A percentile compares a stretch with the other conserved stretches of the same genome.
phyloP scores from a whole-genome alignment of 2,329 filamentous ascomycete species.

The Aspergillus sp. region DNA sequence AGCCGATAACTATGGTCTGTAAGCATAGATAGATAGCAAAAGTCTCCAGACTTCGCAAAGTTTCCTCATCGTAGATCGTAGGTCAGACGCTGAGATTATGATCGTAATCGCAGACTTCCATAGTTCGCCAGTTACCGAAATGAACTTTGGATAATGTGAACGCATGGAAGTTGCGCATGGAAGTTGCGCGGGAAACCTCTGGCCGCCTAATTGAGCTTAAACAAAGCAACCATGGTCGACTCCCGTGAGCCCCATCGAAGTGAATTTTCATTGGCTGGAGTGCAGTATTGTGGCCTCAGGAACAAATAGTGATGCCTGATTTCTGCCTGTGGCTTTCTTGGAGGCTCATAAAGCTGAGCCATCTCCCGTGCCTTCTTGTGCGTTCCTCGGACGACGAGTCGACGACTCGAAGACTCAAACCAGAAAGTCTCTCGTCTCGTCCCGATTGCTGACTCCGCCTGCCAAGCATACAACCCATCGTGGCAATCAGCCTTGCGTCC shows the following conservation, averaged over 20 bases:
- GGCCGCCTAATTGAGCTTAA: not conserved
- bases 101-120: not conserved
- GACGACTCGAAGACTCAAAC: slow-evolving; percentile 27
- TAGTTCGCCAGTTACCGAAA: not conserved
- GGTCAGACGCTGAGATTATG: not conserved
- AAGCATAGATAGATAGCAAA: not conserved
- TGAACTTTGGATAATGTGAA: too few species aligned
- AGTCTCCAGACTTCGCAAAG: not conserved
- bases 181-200: not conserved
- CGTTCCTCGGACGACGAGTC: slow-evolving; percentile 38
- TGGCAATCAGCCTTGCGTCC: slow-evolving; percentile 3
- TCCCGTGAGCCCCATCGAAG: slow-evolving; percentile 6
- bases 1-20: slow-evolving; percentile 18
- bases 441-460: slow-evolving; percentile 22
- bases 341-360: slow-evolving; percentile 22
- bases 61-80: not conserved
- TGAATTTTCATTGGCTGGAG: slow-evolving; percentile 14
- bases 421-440: slow-evolving; percentile 25
- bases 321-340: slow-evolving; percentile 28
- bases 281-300: slow-evolving; percentile 20
- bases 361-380: slow-evolving; percentile 24
- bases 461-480: slow-evolving; percentile 16
- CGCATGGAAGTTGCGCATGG: too few species aligned
- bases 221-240: slow-evolving; percentile 13
- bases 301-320: slow-evolving; percentile 27